Evolutionary conservation across 1,284 basidiomycete species (phyloP).

Genomic region (Austroboletus rostrupii): DNA sequence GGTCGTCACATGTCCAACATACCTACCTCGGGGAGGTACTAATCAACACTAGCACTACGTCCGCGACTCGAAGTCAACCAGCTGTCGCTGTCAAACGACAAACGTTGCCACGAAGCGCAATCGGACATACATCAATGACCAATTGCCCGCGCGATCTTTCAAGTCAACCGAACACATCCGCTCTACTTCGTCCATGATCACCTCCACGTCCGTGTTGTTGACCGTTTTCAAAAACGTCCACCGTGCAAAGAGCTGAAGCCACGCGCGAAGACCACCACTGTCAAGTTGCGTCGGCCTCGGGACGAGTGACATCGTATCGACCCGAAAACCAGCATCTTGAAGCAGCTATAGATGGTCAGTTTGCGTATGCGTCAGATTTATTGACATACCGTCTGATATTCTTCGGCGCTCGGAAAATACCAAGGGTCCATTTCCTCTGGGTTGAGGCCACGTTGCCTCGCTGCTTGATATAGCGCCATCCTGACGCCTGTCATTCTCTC

Average conservation of each 20-base stretch:
- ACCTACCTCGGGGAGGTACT: neutral
- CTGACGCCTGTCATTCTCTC: conserved; percentile 49
- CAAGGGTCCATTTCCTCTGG: conserved; percentile 67
- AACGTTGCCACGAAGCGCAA: conserved; percentile 50
- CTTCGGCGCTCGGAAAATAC: conserved; percentile 73
- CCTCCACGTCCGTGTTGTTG: conserved; percentile 48
- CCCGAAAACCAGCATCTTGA: conserved; percentile 50
- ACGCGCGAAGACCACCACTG: conserved; percentile 56
- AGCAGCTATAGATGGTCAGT: conserved; percentile 45
- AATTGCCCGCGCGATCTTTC: conserved; percentile 53
- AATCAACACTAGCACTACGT: conserved; percentile 2
- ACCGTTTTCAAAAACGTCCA: conserved; percentile 52
- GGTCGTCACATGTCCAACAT: conserved; percentile 9
- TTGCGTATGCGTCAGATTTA: neutral
- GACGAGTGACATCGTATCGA: conserved; percentile 53
- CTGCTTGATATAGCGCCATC: conserved; percentile 52
- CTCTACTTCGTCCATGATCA: conserved; percentile 64
- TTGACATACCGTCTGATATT: conserved; percentile 54
- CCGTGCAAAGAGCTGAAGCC: conserved; percentile 68
- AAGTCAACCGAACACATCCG: conserved; percentile 58
- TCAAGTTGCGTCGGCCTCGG: conserved; percentile 67
- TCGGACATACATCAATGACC: conserved; percentile 72
- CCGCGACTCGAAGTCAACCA: conserved; percentile 4
- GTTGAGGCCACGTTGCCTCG: conserved; percentile 55
- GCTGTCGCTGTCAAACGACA: conserved; percentile 21